Conservation (phyloP, 345 rosid species). For the Nasturtium officinale region DNA sequence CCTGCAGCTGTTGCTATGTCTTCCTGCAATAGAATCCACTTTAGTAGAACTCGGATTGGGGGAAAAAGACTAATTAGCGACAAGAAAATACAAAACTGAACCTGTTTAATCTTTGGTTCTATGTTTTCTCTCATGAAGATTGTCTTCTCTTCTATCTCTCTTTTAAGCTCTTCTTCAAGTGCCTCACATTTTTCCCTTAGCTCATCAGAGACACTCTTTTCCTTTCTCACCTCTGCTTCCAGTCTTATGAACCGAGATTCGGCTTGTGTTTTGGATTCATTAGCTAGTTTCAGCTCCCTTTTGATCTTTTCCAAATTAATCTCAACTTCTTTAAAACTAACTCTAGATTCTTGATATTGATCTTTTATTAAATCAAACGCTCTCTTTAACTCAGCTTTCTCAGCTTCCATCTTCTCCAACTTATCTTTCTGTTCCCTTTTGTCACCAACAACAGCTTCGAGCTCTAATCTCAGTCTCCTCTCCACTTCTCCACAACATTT, state of each 20-base stretch:
- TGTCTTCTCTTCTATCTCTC: conserved; percentile 14
- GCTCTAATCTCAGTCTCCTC: conserved; percentile 50
- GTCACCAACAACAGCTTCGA: conserved; percentile 44
- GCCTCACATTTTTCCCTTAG: conserved; percentile 52
- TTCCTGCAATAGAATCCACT: conserved; percentile 57
- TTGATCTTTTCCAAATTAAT: conserved; percentile 54
- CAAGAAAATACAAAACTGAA: background rate
- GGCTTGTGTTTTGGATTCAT: conserved; percentile 52
- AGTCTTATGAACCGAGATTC: conserved; percentile 55
- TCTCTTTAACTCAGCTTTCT: conserved; percentile 59
- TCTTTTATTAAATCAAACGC: conserved; percentile 49
- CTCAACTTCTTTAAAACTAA: conserved; percentile 53
- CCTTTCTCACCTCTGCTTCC: conserved; percentile 60
- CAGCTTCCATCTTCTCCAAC: conserved; percentile 47
- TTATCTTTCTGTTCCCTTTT: conserved; percentile 49
- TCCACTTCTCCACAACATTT: conserved; percentile 42
- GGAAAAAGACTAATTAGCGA: background rate
- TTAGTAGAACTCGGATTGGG: background rate
- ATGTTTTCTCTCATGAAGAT: conserved; percentile 45
- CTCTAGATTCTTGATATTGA: conserved; percentile 46
- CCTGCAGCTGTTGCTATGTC: conserved; percentile 76
- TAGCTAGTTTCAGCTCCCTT: conserved; percentile 48
- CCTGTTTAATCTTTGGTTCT: conserved; percentile 84
- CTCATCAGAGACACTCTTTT: conserved; percentile 55
- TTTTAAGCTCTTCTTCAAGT: conserved; percentile 55